Base-by-base conservation (phyloP, 768 basidiomycete genomes). In the Collybia sordida region DNA sequence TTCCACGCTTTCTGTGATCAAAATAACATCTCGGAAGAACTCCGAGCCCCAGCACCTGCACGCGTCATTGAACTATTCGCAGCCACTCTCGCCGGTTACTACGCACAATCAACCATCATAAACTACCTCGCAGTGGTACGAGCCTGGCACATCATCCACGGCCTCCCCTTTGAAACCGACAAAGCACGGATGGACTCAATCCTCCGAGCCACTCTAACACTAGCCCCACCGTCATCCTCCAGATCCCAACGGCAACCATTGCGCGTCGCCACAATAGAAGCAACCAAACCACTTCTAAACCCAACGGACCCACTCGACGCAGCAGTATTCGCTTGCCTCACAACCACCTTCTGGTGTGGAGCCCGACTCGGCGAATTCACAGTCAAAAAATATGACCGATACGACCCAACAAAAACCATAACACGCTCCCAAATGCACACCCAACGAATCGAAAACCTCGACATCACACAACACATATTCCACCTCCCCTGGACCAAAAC, bases 141-240 rank as follows among this genome's bases (percentile, higher is more conserved):
- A 1, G 75, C 78, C 2, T 81, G 78, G 78, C 77, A 81, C 53
- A 59, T 70, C 1, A 42, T 79, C 0, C 76, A 81, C 47, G 62
- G 74, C 0, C 4, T 72, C 0, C 38, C 22, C 0, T 78, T 71
- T 70, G 38, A 12, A 0, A 47, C 69, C 1, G 53, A 71, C 22
- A 38, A 62, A 0, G 37, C 40, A 0, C 58, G 69, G 17, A 25
- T 72, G 12, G 59, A 71, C 0, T 49, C 61, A 0, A 24, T 72
- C 0, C 54, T 79, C 0, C 56, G 54, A 17, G 72, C 60, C 0
- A 71, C 72, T 1, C 56, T 59, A 0, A 38, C 42, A 2, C 38
- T 71, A 0, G 54, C 71, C 0, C 77, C 74, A 0, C 21, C 59
- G 0, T 37, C 64, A 0, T 69, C 71, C 0, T 66, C 63, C 23